These are phyloP conservation scores for Comarum palustre DNA, from an alignment of 306 rosid species.

Conservation along the genomic window DNA sequence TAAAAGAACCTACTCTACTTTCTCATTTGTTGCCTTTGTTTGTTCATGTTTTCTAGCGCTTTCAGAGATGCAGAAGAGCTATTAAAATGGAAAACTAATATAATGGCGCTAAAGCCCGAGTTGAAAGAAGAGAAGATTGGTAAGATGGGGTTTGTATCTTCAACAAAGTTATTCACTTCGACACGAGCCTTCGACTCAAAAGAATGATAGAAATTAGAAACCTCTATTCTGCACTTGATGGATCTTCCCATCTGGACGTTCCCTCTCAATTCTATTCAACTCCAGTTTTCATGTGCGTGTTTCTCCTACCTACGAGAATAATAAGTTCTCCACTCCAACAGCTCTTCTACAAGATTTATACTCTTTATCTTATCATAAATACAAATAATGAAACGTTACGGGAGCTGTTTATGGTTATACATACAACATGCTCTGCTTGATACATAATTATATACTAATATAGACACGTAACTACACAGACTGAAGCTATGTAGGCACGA, in stretches of 20 bases:
- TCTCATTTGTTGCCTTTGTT: too few species aligned
- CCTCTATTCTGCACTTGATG: not conserved
- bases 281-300: not conserved
- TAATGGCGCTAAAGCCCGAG: too few species aligned
- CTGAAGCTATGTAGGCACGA: constrained; percentile 61
- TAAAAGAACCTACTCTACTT: too few species aligned
- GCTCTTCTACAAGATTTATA: not conserved
- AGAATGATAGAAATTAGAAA: not conserved
- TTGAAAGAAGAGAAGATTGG: too few species aligned
- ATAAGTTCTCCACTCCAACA: not conserved
- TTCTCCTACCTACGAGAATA: not conserved
- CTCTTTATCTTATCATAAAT: not conserved
- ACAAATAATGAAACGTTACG: constrained; percentile 9
- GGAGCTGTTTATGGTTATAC: constrained; percentile 1
- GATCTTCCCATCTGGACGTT: not conserved
- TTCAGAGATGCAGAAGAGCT: too few species aligned
- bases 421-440: not conserved
- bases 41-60: too few species aligned
- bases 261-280: not conserved
- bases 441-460: not conserved
- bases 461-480: not conserved
- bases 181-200: not conserved
- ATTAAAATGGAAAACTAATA: too few species aligned
- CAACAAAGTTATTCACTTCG: not conserved
- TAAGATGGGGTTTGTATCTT: too few species aligned